Percentiles rank a stretch among this genome's conserved stretches.
These are phyloP conservation scores for Auriscalpium vulgare DNA, from an alignment of 768 basidiomycete species.

Conservation along the genomic window DNA sequence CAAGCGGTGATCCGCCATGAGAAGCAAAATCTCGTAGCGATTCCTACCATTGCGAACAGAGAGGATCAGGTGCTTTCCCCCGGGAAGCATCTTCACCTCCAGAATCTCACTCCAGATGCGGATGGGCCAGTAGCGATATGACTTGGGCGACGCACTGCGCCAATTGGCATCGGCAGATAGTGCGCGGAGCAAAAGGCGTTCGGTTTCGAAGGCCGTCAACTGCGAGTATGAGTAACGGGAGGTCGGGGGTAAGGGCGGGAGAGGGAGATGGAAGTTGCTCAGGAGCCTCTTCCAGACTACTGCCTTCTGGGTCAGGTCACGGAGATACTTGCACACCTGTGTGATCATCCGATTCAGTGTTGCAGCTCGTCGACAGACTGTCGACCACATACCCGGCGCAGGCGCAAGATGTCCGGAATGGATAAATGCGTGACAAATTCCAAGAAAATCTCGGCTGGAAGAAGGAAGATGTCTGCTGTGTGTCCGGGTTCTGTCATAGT, in stretches of 20 bases:
- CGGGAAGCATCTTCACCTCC: conserved; percentile 15
- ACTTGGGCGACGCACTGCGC: conserved; percentile 9
- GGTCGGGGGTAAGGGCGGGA: conserved; percentile 14
- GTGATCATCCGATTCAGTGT: neutral
- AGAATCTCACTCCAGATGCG: conserved; percentile 4
- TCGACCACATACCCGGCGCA: conserved; percentile 6
- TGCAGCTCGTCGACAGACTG: neutral
- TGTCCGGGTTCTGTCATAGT: too few species aligned
- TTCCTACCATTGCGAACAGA: conserved; percentile 6
- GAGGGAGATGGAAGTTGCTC: conserved; percentile 9
- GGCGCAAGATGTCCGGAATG: conserved; percentile 13
- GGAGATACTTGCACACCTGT: conserved; percentile 10
- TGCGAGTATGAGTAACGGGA: conserved; percentile 6
- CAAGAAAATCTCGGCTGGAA: conserved; percentile 11
- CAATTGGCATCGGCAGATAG: conserved; percentile 16
- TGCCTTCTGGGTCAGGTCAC: conserved; percentile 12
- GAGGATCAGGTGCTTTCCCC: conserved; percentile 13
- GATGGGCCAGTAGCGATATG: conserved; percentile 8
- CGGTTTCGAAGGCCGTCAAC: conserved; percentile 14
- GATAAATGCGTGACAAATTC: conserved; percentile 12
- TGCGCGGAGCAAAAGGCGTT: conserved; percentile 11
- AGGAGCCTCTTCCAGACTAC: conserved; percentile 15
- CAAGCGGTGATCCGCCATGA: conserved; percentile 16
- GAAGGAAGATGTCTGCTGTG: neutral
- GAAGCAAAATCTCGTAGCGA: conserved; percentile 9